Percentiles rank a stretch among this genome's conserved stretches.
Evolutionary conservation across 192 early-diverging fungal genomes (phyloP).

Genomic region (Gonapodya prolifera): DNA sequence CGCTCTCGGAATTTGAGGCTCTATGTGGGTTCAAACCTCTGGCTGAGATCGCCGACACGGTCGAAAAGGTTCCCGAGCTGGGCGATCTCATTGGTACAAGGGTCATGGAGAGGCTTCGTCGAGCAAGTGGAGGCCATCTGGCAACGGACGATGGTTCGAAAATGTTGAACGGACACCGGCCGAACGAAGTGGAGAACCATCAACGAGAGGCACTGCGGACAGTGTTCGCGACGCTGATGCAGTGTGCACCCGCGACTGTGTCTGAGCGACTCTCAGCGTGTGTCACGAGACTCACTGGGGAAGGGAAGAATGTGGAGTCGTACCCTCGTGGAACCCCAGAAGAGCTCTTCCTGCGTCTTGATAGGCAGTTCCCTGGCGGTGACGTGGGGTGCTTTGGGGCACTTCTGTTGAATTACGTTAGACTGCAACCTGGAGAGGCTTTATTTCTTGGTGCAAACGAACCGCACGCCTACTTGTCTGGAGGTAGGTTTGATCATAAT

Average conservation of each 20-base stretch:
- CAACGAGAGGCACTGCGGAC: slow-evolving; percentile 29
- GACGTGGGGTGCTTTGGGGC: slow-evolving; percentile 84
- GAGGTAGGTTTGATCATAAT: slow-evolving; percentile 37
- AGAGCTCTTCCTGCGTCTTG: slow-evolving; percentile 60
- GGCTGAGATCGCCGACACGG: slow-evolving; percentile 50
- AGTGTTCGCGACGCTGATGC: slow-evolving; percentile 54
- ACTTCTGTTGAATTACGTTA: slow-evolving; percentile 80
- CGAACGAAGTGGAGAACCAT: slow-evolving; percentile 18
- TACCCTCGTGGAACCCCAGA: slow-evolving; percentile 14
- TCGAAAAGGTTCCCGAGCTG: slow-evolving; percentile 72
- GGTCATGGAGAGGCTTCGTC: neutral
- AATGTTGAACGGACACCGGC: slow-evolving; percentile 7
- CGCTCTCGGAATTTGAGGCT: slow-evolving; percentile 86
- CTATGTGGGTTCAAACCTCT: slow-evolving; percentile 86
- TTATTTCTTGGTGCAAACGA: slow-evolving; percentile 95
- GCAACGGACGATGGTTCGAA: slow-evolving; percentile 23
- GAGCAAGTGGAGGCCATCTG: slow-evolving; percentile 10
- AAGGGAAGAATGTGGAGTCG: neutral
- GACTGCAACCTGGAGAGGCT: slow-evolving; percentile 67
- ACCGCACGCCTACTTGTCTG: slow-evolving; percentile 90
- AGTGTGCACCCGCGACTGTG: slow-evolving; percentile 26
- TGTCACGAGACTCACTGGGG: slow-evolving; percentile 27
- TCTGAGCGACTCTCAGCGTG: slow-evolving; percentile 35
- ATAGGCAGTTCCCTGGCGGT: slow-evolving; percentile 65
- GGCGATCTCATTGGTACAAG: slow-evolving; percentile 38